Conservation (phyloP, 108 stramenopile genomes). For the Cyclotella choctawhatcheeana region DNA sequence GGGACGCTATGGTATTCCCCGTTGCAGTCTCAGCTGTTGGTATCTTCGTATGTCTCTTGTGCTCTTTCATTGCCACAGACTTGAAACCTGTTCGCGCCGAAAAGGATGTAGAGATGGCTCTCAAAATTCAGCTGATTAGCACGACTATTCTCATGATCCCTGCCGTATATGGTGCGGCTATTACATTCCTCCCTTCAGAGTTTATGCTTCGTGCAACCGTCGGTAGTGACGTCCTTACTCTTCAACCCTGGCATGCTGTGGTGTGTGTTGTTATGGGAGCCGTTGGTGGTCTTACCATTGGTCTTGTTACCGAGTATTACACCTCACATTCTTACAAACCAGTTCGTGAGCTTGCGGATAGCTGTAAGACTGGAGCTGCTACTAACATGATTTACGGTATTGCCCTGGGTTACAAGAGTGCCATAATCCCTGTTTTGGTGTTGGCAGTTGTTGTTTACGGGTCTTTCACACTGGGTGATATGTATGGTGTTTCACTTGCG, state of each 20-base stretch:
- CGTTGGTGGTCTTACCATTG: conserved; percentile 96
- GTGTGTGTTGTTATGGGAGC: conserved; percentile 90
- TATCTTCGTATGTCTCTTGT: conserved; percentile 94
- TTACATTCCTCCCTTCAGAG: conserved; percentile 76
- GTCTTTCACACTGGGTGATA: conserved; percentile 89
- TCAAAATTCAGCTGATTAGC: conserved; percentile 96
- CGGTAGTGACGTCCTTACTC: conserved; percentile 61
- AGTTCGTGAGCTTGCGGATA: conserved; percentile 92
- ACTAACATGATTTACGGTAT: conserved; percentile 99
- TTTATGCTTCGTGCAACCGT: conserved; percentile 75
- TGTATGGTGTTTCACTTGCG: conserved; percentile 97
- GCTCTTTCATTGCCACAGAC: conserved; percentile 97
- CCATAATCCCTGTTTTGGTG: conserved; percentile 96
- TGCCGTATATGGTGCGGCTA: conserved; percentile 84
- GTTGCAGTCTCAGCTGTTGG: conserved; percentile 93
- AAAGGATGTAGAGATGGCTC: conserved; percentile 86
- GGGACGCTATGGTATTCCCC: conserved; percentile 98
- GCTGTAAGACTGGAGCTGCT: conserved; percentile 97
- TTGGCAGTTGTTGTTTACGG: conserved; percentile 93
- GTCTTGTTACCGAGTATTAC: conserved; percentile 98
- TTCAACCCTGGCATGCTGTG: conserved; percentile 66
- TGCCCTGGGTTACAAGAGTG: conserved; percentile 97
- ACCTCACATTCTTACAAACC: conserved; percentile 96
- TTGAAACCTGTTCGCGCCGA: conserved; percentile 88
- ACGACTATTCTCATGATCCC: conserved; percentile 96